Evolutionary conservation across 2,329 filamentous ascomycete genomes (phyloP).

Genomic region (Colletotrichum eremochloae): DNA sequence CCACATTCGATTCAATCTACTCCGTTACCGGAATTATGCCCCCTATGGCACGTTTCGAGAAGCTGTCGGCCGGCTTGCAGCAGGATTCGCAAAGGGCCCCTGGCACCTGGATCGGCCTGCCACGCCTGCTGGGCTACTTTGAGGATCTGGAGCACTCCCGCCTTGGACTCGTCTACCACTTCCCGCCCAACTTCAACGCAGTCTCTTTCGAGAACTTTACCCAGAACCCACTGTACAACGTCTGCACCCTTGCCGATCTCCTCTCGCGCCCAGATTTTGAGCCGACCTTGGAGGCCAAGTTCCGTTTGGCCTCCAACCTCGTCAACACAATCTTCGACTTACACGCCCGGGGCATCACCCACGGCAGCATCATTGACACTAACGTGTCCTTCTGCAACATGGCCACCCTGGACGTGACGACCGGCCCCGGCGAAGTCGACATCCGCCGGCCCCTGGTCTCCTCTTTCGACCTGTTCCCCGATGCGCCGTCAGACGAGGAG

Average conservation of each 20-base stretch:
- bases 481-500: conserved; percentile 54
- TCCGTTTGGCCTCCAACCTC: conserved; percentile 79
- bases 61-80: conserved; percentile 70
- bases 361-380: conserved; percentile 76
- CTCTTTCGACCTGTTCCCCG: conserved; percentile 80
- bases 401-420: conserved; percentile 55
- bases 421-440: conserved; percentile 65
- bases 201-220: conserved; percentile 66
- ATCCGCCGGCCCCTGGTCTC: conserved; percentile 78
- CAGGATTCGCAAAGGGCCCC: conserved; percentile 64
- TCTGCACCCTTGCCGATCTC: conserved; percentile 68
- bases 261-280: conserved; percentile 67
- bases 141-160: conserved; percentile 79
- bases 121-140: conserved; percentile 76
- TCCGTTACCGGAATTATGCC: conserved; percentile 73
- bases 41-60: conserved; percentile 74
- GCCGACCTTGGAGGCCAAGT: conserved; percentile 81
- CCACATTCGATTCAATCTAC: conserved; percentile 73
- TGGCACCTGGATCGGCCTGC: conserved; percentile 72
- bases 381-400: conserved; percentile 76
- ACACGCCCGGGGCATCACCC: conserved; percentile 76
- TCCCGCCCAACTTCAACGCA: conserved; percentile 75
- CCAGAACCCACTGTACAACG: conserved; percentile 62
- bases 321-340: conserved; percentile 80
- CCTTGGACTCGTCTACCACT: conserved; percentile 81